Percentiles rank a stretch among this genome's conserved stretches.
These are phyloP conservation scores for Komagataella mondaviorum DNA, from an alignment of 805 yeast species.

Conservation along the genomic window DNA sequence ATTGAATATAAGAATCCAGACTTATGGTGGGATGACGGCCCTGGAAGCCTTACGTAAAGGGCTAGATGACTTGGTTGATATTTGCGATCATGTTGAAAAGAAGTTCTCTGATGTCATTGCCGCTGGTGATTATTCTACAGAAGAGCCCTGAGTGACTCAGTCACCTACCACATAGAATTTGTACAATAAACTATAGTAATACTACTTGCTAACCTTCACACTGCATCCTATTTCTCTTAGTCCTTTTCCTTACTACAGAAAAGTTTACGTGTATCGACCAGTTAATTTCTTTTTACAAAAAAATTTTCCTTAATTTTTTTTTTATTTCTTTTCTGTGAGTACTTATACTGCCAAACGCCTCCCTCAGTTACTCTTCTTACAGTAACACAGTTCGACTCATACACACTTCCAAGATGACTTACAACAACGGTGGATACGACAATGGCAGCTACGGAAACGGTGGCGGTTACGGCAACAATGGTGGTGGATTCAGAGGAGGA, in stretches of 20 bases:
- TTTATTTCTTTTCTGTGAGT: constrained; percentile 1
- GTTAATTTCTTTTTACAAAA: background rate
- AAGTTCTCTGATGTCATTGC: constrained; percentile 59
- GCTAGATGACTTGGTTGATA: constrained; percentile 65
- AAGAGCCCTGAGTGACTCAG: constrained; percentile 26
- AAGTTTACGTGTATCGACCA: background rate
- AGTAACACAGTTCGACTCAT: background rate
- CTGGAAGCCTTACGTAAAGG: constrained; percentile 90
- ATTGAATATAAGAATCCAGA: constrained; percentile 84
- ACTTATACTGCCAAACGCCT: background rate
- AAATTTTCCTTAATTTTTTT: constrained; percentile 1
- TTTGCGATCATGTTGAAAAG: constrained; percentile 76
- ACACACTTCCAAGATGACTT: constrained; percentile 21
- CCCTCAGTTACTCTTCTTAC: background rate
- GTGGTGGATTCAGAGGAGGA: constrained; percentile 11
- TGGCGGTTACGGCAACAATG: constrained; percentile 22
- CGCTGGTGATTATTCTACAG: constrained; percentile 35
- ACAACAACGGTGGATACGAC: constrained; percentile 23
- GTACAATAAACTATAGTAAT: background rate
- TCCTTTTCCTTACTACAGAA: background rate
- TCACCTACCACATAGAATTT: background rate
- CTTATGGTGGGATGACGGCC: constrained; percentile 75
- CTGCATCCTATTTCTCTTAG: background rate
- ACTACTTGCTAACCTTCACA: background rate
- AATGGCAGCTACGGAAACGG: constrained; percentile 22